Conservation (phyloP, 768 basidiomycete species). For the Pulveroboletus frians region DNA sequence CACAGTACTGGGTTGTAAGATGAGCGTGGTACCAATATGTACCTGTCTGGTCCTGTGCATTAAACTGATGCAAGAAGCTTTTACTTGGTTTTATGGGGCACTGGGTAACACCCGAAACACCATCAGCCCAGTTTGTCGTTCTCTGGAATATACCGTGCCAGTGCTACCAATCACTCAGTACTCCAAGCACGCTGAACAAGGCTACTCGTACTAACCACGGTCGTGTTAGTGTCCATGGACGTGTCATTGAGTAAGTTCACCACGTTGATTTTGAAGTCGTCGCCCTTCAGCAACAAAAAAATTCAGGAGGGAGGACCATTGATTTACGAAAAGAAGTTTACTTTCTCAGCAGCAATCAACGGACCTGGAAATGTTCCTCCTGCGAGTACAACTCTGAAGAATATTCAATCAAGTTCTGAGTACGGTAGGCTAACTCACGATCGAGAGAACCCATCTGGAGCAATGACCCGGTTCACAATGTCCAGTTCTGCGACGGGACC, state of each 20-base stretch:
- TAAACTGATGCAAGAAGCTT: slow-evolving; percentile 23
- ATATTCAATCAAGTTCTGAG: not conserved
- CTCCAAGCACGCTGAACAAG: not conserved
- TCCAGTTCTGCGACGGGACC: slow-evolving; percentile 21
- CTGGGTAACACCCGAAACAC: slow-evolving; percentile 33
- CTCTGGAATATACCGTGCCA: slow-evolving; percentile 51
- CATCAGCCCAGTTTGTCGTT: slow-evolving; percentile 42
- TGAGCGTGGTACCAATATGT: slow-evolving; percentile 36
- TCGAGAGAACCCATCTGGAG: slow-evolving; percentile 44
- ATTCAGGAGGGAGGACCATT: not conserved
- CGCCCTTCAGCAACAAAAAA: slow-evolving; percentile 26
- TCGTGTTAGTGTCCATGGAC: slow-evolving; percentile 46
- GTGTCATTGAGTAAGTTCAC: slow-evolving; percentile 40
- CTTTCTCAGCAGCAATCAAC: slow-evolving; percentile 38
- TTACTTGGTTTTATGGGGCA: slow-evolving; percentile 25
- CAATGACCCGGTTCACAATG: slow-evolving; percentile 36
- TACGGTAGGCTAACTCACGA: slow-evolving; percentile 27
- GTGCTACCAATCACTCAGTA: slow-evolving; percentile 34
- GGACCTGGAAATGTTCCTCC: slow-evolving; percentile 43
- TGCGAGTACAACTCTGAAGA: slow-evolving; percentile 36
- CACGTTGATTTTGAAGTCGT: slow-evolving; percentile 41
- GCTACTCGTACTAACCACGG: slow-evolving; percentile 36
- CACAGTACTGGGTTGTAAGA: slow-evolving; percentile 35
- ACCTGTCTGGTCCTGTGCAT: slow-evolving; percentile 20
- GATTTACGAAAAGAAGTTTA: not conserved